Evolutionary conservation across 441 rosid species (phyloP), one percentile per base, ranked within the genome.

Genomic region (Viola pubescens): DNA sequence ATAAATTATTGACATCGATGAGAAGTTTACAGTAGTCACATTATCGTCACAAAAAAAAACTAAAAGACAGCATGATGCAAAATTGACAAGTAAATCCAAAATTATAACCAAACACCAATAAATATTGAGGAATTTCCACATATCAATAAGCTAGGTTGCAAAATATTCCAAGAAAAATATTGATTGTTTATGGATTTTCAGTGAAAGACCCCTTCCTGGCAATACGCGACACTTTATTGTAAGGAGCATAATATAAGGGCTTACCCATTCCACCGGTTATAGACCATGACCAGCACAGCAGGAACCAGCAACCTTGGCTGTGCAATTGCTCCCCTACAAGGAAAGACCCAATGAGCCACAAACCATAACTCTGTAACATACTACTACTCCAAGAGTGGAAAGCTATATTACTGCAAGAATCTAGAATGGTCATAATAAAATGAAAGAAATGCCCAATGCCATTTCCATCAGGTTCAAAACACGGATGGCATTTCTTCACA

Each of bases 241-340:
- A 39, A 57, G 6, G 1, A 50, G 59, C 54, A 53, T 13, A 8
- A 7, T 61, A 50, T 44, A 37, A 16, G 34, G 57, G 67, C 92
- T 85, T 76, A 91, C 92, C 37, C 79, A 56, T 91, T 91, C 97
- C 96, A 91, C 49, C 96, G 85, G 55, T 82, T 86, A 73, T 74
- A 91, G 65, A 91, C 54, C 98, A 91, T 91, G 77, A 91, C 96
- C 79, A 91, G 75, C 39, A 74, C 77, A 63, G 82, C 95, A 9
- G 98, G 98, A 70, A 88, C 87, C 16, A 87, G 70, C 67, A 86
- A 70, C 78, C 98, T 88, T 3, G 98, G 95, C 75, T 87, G 96
- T 56, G 71, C 87, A 67, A 80, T 56, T 66, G 94, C 98, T 52
- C 95, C 96, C 77, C 96, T 88, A 74, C 68, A 75, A 73, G 57